A percentile compares a stretch with the other conserved stretches of the same genome.
These are phyloP conservation scores for Arthromyces matolae DNA, from an alignment of 768 basidiomycete genomes.

Conservation along the genomic window DNA sequence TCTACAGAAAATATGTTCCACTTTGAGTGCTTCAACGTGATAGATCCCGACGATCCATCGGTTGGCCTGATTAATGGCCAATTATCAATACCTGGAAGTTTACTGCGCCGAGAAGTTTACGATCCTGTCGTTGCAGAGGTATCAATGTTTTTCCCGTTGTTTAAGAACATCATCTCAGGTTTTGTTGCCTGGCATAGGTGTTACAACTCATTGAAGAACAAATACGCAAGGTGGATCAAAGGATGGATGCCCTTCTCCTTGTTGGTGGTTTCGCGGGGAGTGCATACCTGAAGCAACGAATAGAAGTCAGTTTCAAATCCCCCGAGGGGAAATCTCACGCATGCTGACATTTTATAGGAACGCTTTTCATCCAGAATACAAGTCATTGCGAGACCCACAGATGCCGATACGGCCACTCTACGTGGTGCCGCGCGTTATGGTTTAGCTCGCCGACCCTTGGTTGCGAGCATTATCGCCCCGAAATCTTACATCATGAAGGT, in stretches of 20 bases:
- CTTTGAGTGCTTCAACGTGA: slow-evolving; percentile 87
- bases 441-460: slow-evolving; percentile 67
- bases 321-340: slow-evolving; percentile 12
- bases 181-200: slow-evolving; percentile 43
- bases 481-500: slow-evolving; percentile 87
- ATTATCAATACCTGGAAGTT: slow-evolving; percentile 74
- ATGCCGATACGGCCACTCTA: slow-evolving; percentile 85
- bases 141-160: slow-evolving; percentile 18
- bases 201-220: slow-evolving; percentile 78
- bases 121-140: slow-evolving; percentile 84
- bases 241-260: slow-evolving; percentile 79
- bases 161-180: slow-evolving; percentile 1
- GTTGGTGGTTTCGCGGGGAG: slow-evolving; percentile 89
- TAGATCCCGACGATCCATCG: slow-evolving; percentile 74
- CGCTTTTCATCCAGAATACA: slow-evolving; percentile 62
- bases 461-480: slow-evolving; percentile 80
- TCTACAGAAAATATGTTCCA: slow-evolving; percentile 74
- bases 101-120: slow-evolving; percentile 83
- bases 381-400: slow-evolving; percentile 78
- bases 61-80: slow-evolving; percentile 84
- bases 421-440: slow-evolving; percentile 90
- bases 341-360: slow-evolving; percentile 36
- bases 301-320: slow-evolving; percentile 50
- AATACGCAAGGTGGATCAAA: slow-evolving; percentile 59
- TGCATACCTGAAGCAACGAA: slow-evolving; percentile 77